Evolutionary conservation across 2,329 filamentous ascomycete species (phyloP).

Genomic region (Trichoderma harzianum): DNA sequence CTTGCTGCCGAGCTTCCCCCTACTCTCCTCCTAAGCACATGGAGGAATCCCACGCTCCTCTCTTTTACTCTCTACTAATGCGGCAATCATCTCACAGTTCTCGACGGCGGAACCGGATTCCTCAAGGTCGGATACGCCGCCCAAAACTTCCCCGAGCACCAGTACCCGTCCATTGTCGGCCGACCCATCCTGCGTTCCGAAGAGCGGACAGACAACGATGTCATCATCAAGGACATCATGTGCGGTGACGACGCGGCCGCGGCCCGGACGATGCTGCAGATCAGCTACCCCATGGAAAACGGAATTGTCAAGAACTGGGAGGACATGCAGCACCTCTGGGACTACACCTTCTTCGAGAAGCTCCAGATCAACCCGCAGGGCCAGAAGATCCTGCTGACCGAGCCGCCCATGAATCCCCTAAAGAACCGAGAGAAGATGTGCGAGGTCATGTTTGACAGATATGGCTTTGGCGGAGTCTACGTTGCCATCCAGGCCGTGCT

Average conservation of each 20-base stretch:
- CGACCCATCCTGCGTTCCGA: constrained; percentile 96
- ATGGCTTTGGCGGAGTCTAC: constrained; percentile 94
- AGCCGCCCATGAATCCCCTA: constrained; percentile 96
- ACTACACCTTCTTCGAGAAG: constrained; percentile 98
- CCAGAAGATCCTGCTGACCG: constrained; percentile 95
- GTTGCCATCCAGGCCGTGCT: constrained; percentile 97
- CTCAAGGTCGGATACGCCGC: constrained; percentile 99
- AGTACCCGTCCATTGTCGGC: constrained; percentile 97
- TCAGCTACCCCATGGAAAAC: constrained; percentile 99
- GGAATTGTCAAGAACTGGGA: constrained; percentile 99
- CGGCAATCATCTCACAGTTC: constrained; percentile 57
- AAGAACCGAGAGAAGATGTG: constrained; percentile 98
- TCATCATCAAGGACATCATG: constrained; percentile 96
- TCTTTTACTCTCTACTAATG: background rate
- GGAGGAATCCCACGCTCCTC: background rate
- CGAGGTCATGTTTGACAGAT: constrained; percentile 98
- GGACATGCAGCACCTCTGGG: constrained; percentile 99
- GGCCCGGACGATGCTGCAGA: constrained; percentile 94
- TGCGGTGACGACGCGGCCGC: constrained; percentile 97
- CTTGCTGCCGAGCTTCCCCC: constrained; percentile 15
- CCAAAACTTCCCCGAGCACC: constrained; percentile 98
- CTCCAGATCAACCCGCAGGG: constrained; percentile 86
- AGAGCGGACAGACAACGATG: constrained; percentile 63
- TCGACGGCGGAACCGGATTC: constrained; percentile 99
- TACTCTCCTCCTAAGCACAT: background rate